Percentiles rank a stretch among this genome's conserved stretches.
Evolutionary conservation across 495 filamentous ascomycete genomes (phyloP).

Genomic region (Venustampulla echinocandica): DNA sequence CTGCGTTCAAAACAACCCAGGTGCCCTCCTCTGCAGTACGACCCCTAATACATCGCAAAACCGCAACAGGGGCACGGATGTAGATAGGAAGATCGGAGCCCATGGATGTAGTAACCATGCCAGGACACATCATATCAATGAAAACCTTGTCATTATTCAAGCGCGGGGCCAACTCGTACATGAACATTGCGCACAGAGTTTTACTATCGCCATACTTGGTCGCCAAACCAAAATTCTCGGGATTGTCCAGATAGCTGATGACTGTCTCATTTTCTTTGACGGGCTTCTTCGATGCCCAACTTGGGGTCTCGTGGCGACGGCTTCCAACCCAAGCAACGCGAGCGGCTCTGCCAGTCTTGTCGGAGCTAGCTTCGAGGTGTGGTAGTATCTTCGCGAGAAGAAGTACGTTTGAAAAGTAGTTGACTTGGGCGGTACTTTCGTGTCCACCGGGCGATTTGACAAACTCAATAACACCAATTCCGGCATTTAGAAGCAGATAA

Average conservation of each 20-base stretch:
- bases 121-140: slow-evolving; percentile 22
- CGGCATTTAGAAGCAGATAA: slow-evolving; percentile 13
- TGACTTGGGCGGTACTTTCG: slow-evolving; percentile 25
- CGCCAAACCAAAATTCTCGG: slow-evolving; percentile 15
- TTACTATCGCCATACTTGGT: slow-evolving; percentile 25
- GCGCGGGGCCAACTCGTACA: slow-evolving; percentile 25
- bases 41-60: not conserved
- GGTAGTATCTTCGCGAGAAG: slow-evolving; percentile 26
- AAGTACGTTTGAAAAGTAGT: slow-evolving; percentile 28
- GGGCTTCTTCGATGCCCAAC: slow-evolving; percentile 11
- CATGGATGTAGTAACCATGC: slow-evolving; percentile 11
- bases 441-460: slow-evolving; percentile 23
- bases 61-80: not conserved
- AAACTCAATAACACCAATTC: slow-evolving; percentile 20
- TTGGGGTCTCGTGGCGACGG: slow-evolving; percentile 11
- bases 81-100: not conserved
- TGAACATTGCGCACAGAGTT: slow-evolving; percentile 25
- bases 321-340: slow-evolving; percentile 30
- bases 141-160: slow-evolving; percentile 20
- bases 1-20: slow-evolving; percentile 1
- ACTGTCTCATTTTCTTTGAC: slow-evolving; percentile 15
- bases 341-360: slow-evolving; percentile 16
- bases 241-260: slow-evolving; percentile 23
- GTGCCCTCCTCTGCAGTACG: slow-evolving; percentile 3
- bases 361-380: slow-evolving; percentile 21